Evolutionary conservation across 306 rosid species (phyloP), one percentile per base, ranked within the genome.

Genomic region (Calophaca sinica): DNA sequence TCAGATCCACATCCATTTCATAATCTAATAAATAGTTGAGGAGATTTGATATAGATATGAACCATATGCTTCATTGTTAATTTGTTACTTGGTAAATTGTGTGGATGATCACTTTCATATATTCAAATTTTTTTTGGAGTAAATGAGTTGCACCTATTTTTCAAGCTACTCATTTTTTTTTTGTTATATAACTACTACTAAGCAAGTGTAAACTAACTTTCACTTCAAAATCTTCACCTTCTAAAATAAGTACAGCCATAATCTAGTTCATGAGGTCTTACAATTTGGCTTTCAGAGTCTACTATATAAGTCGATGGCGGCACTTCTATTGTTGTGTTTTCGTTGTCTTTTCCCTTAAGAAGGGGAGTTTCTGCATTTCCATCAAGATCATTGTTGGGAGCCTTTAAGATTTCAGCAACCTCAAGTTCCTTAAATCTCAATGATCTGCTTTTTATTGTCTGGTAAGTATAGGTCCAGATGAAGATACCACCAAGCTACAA

Each of bases 401-500:
- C 10, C 66, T 85, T 79, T 9, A 67, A 0, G 49, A 10, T 50
- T 63, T 87, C 80, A 35, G 87, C 60, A 70, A 81, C 89, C 81
- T 85, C 80, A 28, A 85, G 80, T 35, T 72, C 96, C 84, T 84
- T 89, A 49, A 62, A 76, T 83, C 57, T 84, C 45, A 52, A 9
- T 4, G 92, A 77, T 1, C 92, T 82, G 53, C 84, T 81, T 68
- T 57, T 64, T 4, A 94, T 55, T 11, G 79, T 78, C 59, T 90
- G 96, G 74, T 75, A 90, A 46, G 93, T 86, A 71, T 82, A 83
- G 52, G 96, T 94, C 98, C 99, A 94, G 28, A 92, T 78, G 87
- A 81, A 94, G 72, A 94, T 62, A 42, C 96, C 91, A 7, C 98
- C 97, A 29, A 94, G 91, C 99, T 86, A 76, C 74, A 86, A 78